Evolutionary conservation across 805 yeast genomes (phyloP).

Genomic region (Hanseniaspora mollemarum): DNA sequence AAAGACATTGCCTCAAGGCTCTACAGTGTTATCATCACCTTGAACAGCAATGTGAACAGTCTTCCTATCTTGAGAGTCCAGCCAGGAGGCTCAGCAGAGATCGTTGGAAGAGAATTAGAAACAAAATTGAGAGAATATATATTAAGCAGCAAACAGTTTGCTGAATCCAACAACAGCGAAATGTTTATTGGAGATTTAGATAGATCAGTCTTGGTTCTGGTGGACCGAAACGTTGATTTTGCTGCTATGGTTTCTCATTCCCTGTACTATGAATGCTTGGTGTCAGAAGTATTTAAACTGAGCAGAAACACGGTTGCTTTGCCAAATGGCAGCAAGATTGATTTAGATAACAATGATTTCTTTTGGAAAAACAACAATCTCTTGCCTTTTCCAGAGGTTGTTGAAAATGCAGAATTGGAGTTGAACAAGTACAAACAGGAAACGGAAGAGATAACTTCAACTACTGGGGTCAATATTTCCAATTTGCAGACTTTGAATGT

Average conservation of each 20-base stretch:
- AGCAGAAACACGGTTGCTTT: conserved; percentile 72
- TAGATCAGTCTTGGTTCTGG: conserved; percentile 63
- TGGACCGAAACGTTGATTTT: conserved; percentile 83
- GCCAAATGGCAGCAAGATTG: conserved; percentile 46
- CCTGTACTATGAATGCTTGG: conserved; percentile 95
- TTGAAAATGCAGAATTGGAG: conserved; percentile 84
- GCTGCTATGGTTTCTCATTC: conserved; percentile 93
- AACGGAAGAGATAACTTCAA: conserved; percentile 72
- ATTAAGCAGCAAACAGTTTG: conserved; percentile 42
- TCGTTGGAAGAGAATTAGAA: conserved; percentile 80
- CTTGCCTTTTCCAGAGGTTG: conserved; percentile 96
- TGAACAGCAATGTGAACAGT: conserved; percentile 36
- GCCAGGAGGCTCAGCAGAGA: conserved; percentile 88
- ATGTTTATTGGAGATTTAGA: conserved; percentile 31
- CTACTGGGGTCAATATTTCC: conserved; percentile 57
- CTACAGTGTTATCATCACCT: conserved; percentile 64
- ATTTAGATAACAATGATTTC: conserved; percentile 84
- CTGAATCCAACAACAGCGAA: conserved; percentile 6
- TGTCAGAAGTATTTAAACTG: conserved; percentile 78
- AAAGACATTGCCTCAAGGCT: conserved; percentile 67
- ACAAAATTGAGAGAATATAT: conserved; percentile 75
- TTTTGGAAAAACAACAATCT: conserved; percentile 81
- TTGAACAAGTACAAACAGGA: conserved; percentile 71
- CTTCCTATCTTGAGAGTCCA: conserved; percentile 88
- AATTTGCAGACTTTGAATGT: conserved; percentile 50